Evolutionary conservation across 495 filamentous ascomycete species (phyloP).

Genomic region (Gamarada debralockiae): DNA sequence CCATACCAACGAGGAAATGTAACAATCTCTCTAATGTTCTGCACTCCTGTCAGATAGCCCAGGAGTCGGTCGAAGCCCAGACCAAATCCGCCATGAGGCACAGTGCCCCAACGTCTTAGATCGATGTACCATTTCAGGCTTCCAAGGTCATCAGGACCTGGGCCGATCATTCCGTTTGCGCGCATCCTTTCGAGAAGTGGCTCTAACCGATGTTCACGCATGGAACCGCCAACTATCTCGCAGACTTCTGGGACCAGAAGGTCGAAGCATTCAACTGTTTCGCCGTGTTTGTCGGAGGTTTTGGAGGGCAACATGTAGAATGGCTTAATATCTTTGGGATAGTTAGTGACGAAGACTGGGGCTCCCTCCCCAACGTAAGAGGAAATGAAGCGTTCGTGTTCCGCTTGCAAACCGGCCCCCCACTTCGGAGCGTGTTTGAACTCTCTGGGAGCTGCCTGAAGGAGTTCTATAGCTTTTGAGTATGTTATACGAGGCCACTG

Average conservation of each 20-base stretch:
- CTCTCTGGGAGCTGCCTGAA: conserved; percentile 48
- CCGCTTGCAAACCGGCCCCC: conserved; percentile 75
- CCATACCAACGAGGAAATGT: conserved; percentile 88
- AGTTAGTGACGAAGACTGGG: conserved; percentile 92
- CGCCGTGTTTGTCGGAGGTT: not conserved
- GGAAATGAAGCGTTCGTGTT: conserved; percentile 91
- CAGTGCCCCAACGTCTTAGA: conserved; percentile 85
- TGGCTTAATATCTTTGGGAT: conserved; percentile 80
- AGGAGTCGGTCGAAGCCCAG: conserved; percentile 89
- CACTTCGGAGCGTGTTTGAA: conserved; percentile 69
- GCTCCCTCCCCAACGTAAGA: conserved; percentile 57
- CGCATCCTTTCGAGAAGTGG: conserved; percentile 73
- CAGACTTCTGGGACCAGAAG: conserved; percentile 85
- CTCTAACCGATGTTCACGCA: conserved; percentile 82
- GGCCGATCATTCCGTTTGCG: conserved; percentile 45
- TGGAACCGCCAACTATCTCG: conserved; percentile 87
- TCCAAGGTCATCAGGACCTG: conserved; percentile 39
- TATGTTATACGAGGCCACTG: conserved; percentile 85
- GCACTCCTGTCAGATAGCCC: conserved; percentile 77
- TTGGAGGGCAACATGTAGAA: conserved; percentile 79
- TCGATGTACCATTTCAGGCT: conserved; percentile 91
- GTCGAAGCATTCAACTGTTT: conserved; percentile 91
- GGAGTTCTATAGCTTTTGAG: conserved; percentile 64
- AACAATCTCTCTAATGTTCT: conserved; percentile 82
- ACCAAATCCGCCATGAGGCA: conserved; percentile 95